Conservation (phyloP, 345 rosid species). For the Linum trigynum region DNA sequence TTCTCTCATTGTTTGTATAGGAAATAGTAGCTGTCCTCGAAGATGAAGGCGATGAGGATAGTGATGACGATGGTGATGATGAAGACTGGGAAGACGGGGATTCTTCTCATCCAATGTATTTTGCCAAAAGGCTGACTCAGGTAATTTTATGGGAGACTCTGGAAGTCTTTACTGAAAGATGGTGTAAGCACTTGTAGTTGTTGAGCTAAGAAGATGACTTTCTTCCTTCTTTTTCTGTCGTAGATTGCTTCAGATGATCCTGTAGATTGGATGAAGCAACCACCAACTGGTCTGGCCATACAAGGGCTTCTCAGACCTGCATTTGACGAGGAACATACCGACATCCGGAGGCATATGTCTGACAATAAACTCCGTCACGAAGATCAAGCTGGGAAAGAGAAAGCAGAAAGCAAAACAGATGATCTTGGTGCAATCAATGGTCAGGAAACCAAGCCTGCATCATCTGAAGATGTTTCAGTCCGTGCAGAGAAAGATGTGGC, state of each 20-base stretch:
- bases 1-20: constrained; percentile 28
- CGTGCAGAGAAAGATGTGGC: constrained; percentile 31
- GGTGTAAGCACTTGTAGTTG: background rate
- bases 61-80: constrained; percentile 80
- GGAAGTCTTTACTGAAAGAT: constrained; percentile 5
- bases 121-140: constrained; percentile 75
- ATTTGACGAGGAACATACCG: constrained; percentile 60
- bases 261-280: constrained; percentile 82
- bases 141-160: constrained; percentile 18
- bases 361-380: constrained; percentile 18
- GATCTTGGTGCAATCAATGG: constrained; percentile 34
- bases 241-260: constrained; percentile 79
- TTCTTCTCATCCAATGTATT: constrained; percentile 85
- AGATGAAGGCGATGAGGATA: constrained; percentile 47
- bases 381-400: constrained; percentile 26
- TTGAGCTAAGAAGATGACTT: background rate
- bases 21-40: constrained; percentile 67
- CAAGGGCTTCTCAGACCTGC: constrained; percentile 79
- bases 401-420: constrained; percentile 26
- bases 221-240: constrained; percentile 7
- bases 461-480: constrained; percentile 27
- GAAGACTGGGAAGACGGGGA: constrained; percentile 86
- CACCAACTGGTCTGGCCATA: constrained; percentile 74
- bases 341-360: constrained; percentile 52
- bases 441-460: constrained; percentile 22